A percentile compares a stretch with the other conserved stretches of the same genome.
Evolutionary conservation across 768 basidiomycete genomes (phyloP).

Genomic region (Russula olivacea): DNA sequence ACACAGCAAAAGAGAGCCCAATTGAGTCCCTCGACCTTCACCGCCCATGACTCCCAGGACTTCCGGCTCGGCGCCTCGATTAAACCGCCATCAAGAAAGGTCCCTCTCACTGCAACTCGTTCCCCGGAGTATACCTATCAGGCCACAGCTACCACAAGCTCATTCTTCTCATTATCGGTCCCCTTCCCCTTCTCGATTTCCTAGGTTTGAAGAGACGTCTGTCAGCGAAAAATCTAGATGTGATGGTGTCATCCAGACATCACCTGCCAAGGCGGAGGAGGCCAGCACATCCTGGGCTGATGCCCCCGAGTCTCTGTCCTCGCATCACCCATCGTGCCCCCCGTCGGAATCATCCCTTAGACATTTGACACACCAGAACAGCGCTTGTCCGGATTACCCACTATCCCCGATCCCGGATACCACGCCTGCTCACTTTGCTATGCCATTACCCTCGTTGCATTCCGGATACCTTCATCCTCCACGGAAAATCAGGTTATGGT

Average conservation of each 20-base stretch:
- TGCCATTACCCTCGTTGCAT: constrained; percentile 23
- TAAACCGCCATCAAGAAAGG: constrained; percentile 5
- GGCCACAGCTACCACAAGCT: not conserved
- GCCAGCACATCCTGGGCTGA: not conserved
- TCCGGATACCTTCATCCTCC: constrained; percentile 23
- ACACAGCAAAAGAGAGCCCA: not conserved
- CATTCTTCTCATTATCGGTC: constrained; percentile 11
- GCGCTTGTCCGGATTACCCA: constrained; percentile 1
- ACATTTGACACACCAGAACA: constrained; percentile 9
- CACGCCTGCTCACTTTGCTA: constrained; percentile 17
- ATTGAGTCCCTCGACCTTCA: not conserved
- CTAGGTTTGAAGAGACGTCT: constrained; percentile 10
- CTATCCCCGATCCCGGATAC: constrained; percentile 7
- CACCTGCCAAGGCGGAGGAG: constrained; percentile 10
- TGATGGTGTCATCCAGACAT: not conserved
- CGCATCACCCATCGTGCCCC: constrained; percentile 9
- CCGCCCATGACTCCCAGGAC: not conserved
- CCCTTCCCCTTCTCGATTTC: constrained; percentile 8
- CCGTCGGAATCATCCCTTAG: constrained; percentile 12
- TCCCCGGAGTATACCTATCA: constrained; percentile 15
- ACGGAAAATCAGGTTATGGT: constrained; percentile 30
- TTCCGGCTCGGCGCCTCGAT: constrained; percentile 4
- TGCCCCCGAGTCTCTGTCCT: not conserved
- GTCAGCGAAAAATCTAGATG: constrained; percentile 13
- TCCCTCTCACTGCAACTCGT: constrained; percentile 2